Base-by-base conservation (phyloP, 2,329 filamentous ascomycete species). In the Aspergillus chevalieri region DNA sequence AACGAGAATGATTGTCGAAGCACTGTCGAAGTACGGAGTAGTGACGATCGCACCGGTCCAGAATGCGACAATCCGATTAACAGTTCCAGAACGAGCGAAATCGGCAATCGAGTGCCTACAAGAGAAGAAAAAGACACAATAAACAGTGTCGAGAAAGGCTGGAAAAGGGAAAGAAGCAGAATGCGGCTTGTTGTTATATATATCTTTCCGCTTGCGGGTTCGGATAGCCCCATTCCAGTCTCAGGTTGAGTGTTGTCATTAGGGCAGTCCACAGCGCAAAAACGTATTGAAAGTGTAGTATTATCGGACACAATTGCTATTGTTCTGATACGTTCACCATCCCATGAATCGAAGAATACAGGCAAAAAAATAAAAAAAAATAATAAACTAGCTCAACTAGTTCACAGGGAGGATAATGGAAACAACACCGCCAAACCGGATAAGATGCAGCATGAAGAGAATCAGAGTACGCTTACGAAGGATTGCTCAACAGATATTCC, bases 401-500 rank as follows among this genome's bases (percentile, higher is more conserved):
- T n/a, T 43, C 30, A 44, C 48, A 46, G 38, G 43, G 33, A 42
- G 30, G 45, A 36, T 44, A 51, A 34, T 44, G 21, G 33, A 41
- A 48, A 12, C 6, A 36, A 30, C 22, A 44, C 22, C 22, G 42
- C 22, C 42, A 39, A 49, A 39, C 19, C n/a, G 7, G 42, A 22
- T 19, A 34, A 39, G 34, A 39, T 41, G 43, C 38, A 34, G 33
- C 39, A 30, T 48, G 43, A 48, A 44, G 21, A 15, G 28, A 36
- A 33, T n/a, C 43, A 44, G 6, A 33, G 12, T 15, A 8, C 15
- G n/a, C n/a, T 15, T 28, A 44, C 21, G 14, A 70, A 28, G 60
- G 57, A 51, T 66, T 60, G 54, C 57, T 69, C 44, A 73, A 57
- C 4, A 73, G 58, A 56, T 71, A 71, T 44, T 73, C 69, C 46